Evolutionary conservation across 148 eudicot genomes (phyloP).

Genomic region (Simmondsia chinensis): DNA sequence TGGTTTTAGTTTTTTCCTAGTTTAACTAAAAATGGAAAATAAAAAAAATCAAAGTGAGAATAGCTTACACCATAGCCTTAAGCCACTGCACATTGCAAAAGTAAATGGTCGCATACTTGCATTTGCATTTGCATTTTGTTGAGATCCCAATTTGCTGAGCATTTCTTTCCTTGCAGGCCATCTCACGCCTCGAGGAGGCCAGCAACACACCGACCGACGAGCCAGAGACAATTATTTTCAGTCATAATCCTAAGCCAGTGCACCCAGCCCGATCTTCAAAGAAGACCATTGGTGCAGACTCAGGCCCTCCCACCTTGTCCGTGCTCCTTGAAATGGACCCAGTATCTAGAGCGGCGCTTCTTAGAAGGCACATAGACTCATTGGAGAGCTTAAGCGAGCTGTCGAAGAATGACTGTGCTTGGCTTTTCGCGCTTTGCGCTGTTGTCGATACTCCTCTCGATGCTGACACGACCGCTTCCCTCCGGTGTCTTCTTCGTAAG

Average conservation of each 20-base stretch:
- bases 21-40: no score
- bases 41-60: no score
- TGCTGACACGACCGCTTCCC: constrained; percentile 72
- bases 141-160: neutral
- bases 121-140: no score
- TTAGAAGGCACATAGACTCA: constrained; percentile 43
- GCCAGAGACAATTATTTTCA: constrained; percentile 10
- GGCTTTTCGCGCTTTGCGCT: constrained; percentile 85
- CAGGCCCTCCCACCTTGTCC: constrained; percentile 44
- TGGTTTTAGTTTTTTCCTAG: no score
- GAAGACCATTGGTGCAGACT: no score
- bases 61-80: no score
- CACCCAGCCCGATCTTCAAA: no score
- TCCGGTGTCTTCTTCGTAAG: constrained; percentile 67
- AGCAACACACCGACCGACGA: constrained; percentile 9
- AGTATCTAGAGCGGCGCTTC: constrained; percentile 42
- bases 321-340: constrained; percentile 51
- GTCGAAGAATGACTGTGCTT: constrained; percentile 42
- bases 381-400: constrained; percentile 28
- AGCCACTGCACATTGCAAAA: no score
- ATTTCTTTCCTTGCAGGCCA: constrained; percentile 19
- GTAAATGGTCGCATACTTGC: no score
- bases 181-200: constrained; percentile 28
- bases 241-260: neutral
- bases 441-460: constrained; percentile 66